phyloP scores from a whole-genome alignment of 495 filamentous ascomycete species.

The Melanomma pulvis-pyrius region DNA sequence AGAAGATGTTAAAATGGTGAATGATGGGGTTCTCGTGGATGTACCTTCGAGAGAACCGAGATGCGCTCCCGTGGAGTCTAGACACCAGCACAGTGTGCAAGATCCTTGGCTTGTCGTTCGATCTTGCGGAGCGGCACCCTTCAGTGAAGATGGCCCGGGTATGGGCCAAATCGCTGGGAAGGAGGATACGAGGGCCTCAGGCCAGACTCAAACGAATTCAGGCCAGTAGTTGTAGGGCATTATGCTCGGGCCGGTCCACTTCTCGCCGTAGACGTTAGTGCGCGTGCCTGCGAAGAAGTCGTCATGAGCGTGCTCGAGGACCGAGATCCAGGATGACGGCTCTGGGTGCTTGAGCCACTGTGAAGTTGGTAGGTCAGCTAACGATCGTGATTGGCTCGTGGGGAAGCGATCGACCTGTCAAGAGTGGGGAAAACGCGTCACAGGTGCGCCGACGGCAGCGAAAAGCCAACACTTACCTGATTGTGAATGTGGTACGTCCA shows the following conservation, averaged over 20 bases:
- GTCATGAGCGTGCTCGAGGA: conserved; percentile 59
- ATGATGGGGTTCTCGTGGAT: neutral
- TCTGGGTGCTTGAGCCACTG: conserved; percentile 58
- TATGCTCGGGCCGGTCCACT: conserved; percentile 52
- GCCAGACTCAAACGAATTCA: conserved; percentile 41
- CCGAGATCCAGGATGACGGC: conserved; percentile 60
- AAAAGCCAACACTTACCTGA: conserved; percentile 50
- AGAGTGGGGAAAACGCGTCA: conserved; percentile 14
- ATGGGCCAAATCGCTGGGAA: conserved; percentile 1
- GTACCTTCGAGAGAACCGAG: neutral
- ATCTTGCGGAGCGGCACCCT: conserved; percentile 14
- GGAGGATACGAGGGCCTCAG: conserved; percentile 8
- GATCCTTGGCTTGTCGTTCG: neutral
- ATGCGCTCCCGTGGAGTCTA: no score
- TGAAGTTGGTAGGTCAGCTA: conserved; percentile 19
- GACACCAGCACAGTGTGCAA: neutral
- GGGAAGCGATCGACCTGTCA: conserved; percentile 29
- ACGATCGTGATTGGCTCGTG: conserved; percentile 22
- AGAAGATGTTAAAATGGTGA: neutral
- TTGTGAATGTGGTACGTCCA: conserved; percentile 65
- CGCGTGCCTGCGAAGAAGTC: conserved; percentile 54
- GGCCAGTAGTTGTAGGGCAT: conserved; percentile 46
- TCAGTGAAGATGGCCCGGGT: conserved; percentile 1
- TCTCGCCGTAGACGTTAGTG: conserved; percentile 58
- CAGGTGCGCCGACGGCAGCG: neutral